A percentile compares a stretch with the other conserved stretches of the same genome.
These are phyloP conservation scores for Elongisporangium undulatum DNA, from an alignment of 352 stramenopile species.

Conservation along the genomic window DNA sequence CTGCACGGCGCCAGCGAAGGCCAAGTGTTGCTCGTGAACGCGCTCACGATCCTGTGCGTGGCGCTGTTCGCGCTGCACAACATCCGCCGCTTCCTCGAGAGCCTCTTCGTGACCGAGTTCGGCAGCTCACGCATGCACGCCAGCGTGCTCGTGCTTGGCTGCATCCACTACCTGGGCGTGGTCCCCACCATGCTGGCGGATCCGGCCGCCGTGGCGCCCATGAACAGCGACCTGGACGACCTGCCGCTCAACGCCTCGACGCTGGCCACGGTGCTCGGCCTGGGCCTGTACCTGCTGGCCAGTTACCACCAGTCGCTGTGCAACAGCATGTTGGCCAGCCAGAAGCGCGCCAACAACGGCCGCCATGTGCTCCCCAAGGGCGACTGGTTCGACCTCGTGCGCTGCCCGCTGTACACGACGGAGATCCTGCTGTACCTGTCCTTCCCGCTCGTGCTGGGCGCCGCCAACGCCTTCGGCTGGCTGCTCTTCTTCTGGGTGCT, in stretches of 20 bases:
- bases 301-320: slow-evolving; percentile 58
- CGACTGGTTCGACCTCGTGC: slow-evolving; percentile 63
- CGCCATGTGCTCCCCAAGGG: slow-evolving; percentile 52
- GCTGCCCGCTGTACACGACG: slow-evolving; percentile 55
- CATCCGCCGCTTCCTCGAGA: slow-evolving; percentile 54
- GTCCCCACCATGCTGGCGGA: slow-evolving; percentile 44
- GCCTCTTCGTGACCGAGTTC: slow-evolving; percentile 59
- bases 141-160: slow-evolving; percentile 43
- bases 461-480: slow-evolving; percentile 34
- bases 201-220: slow-evolving; percentile 10
- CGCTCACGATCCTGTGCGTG: slow-evolving; percentile 37
- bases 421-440: slow-evolving; percentile 62
- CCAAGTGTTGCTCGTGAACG: slow-evolving; percentile 20
- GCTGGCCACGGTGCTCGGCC: slow-evolving; percentile 11
- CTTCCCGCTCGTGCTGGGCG: slow-evolving; percentile 37
- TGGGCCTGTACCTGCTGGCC: slow-evolving; percentile 36
- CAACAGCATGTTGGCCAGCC: slow-evolving; percentile 48
- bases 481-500: slow-evolving; percentile 51
- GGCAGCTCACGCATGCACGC: slow-evolving; percentile 60
- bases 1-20: slow-evolving; percentile 14
- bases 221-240: background rate
- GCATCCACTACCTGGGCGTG: slow-evolving; percentile 57
- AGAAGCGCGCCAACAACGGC: slow-evolving; percentile 45
- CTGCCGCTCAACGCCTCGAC: slow-evolving; percentile 13
- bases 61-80: slow-evolving; percentile 51